Conservation (phyloP, 2,329 filamentous ascomycete genomes). For the Fusarium sp. region DNA sequence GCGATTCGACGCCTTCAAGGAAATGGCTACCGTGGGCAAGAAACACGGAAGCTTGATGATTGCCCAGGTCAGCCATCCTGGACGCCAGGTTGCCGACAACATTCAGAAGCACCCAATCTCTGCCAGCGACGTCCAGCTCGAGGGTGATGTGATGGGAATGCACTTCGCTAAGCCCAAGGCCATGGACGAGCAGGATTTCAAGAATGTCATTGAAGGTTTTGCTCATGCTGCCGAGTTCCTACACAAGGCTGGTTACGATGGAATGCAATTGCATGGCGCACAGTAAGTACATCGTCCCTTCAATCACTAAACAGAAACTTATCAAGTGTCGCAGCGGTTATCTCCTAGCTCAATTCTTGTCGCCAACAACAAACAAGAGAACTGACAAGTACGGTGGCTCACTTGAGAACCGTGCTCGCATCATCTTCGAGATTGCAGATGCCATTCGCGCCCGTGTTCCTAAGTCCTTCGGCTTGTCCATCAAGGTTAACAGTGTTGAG, state of each 20-base stretch:
- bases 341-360: conserved; percentile 67
- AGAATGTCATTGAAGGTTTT: conserved; percentile 70
- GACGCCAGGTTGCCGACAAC: conserved; percentile 59
- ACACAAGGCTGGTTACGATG: conserved; percentile 71
- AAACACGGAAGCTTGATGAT: conserved; percentile 71
- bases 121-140: conserved; percentile 56
- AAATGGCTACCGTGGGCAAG: conserved; percentile 67
- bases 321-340: conserved; percentile 56
- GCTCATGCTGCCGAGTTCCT: conserved; percentile 72
- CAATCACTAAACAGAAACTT: neutral
- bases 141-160: conserved; percentile 44
- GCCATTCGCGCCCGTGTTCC: conserved; percentile 52
- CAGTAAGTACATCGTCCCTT: conserved; percentile 50
- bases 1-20: conserved; percentile 72
- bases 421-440: conserved; percentile 61
- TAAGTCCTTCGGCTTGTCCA: conserved; percentile 60
- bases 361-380: conserved; percentile 62
- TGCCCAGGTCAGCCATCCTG: conserved; percentile 65
- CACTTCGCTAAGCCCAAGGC: conserved; percentile 64
- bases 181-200: conserved; percentile 67
- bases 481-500: conserved; percentile 71
- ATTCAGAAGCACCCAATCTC: conserved; percentile 57
- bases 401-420: conserved; percentile 59
- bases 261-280: conserved; percentile 64
- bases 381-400: conserved; percentile 65